phyloP scores from a whole-genome alignment of 352 stramenopile species.

The Plasmopara muralis region DNA sequence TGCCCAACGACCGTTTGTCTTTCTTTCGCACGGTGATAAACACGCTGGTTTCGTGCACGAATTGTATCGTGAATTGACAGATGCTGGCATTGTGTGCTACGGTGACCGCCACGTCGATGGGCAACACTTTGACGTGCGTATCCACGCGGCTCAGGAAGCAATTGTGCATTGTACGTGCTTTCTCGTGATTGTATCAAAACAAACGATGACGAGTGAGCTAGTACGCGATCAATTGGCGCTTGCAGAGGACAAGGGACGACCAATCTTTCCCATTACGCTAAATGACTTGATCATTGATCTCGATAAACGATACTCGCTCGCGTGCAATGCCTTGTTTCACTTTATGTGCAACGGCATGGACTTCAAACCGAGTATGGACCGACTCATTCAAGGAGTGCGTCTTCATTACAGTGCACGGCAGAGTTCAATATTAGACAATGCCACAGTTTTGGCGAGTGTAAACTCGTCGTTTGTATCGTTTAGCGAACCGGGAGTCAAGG shows the following conservation, averaged over 20 bases:
- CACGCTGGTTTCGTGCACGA: slow-evolving; percentile 64
- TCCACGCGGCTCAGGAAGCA: slow-evolving; percentile 69
- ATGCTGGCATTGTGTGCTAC: slow-evolving; percentile 52
- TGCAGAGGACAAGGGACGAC: slow-evolving; percentile 74
- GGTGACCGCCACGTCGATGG: slow-evolving; percentile 55
- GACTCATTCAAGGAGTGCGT: slow-evolving; percentile 36
- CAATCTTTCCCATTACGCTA: slow-evolving; percentile 75
- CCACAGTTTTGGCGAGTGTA: slow-evolving; percentile 23
- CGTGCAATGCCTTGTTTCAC: slow-evolving; percentile 72
- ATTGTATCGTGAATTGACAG: slow-evolving; percentile 50
- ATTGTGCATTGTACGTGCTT: slow-evolving; percentile 76
- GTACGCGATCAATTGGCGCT: slow-evolving; percentile 78
- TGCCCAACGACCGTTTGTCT: slow-evolving; percentile 50
- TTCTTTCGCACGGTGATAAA: slow-evolving; percentile 73
- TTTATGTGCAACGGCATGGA: slow-evolving; percentile 69
- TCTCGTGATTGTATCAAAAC: slow-evolving; percentile 65
- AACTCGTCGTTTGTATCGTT: slow-evolving; percentile 45
- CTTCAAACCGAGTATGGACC: slow-evolving; percentile 58
- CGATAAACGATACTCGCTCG: slow-evolving; percentile 78
- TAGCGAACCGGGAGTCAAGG: slow-evolving; percentile 12
- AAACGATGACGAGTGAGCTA: slow-evolving; percentile 66
- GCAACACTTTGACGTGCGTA: slow-evolving; percentile 63
- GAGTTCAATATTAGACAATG: slow-evolving; percentile 17
- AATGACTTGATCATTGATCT: slow-evolving; percentile 69
- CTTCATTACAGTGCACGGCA: slow-evolving; percentile 23